Base-by-base conservation (phyloP, 2,329 filamentous ascomycete species). In the Onygenales sp. region DNA sequence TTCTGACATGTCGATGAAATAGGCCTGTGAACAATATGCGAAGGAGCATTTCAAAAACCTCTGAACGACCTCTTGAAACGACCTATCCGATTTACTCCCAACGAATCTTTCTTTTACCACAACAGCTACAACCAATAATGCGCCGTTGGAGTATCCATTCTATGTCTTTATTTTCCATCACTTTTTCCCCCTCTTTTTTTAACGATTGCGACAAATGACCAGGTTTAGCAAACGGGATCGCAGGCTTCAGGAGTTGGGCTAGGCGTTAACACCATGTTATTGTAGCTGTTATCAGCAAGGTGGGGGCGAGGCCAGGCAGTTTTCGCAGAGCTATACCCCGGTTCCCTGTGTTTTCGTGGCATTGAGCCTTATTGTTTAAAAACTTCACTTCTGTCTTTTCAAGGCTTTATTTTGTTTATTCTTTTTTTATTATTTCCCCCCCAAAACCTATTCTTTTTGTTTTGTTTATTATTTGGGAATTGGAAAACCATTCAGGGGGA, bases 11-110 rank as follows among this genome's bases (percentile, higher is more conserved):
- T 43, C 21, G 32, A 50, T 41, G 14, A 27, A 31, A 31, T 47
- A 89, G 86, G 86, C 86, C 49, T 90, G 86, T 73, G 86, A 90
- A 67, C 91, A 96, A 72, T 96, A 95, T 70, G 92, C 92, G 54
- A 96, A 95, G 72, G 92, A 97, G 70, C 88, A 97, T 72, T 95
- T 95, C 67, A 75, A 74, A 60, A 72, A 72, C 56, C 58, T 68
- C 52, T 73, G 62, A 57, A 48, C 5, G 47, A 43, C 36, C 27
- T 36, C 31, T 27, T 3, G 33, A 49, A 38, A 35, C 21, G 21
- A 51, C 48, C 11, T 43, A 39, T 43, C 32, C 39, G 48, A 50
- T 35, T 7, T 35, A 11, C 27, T 13, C 38, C 48, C 41, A 17
- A 50, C 36, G 11, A 41, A 14, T 11, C 6, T 47, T 50, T 53